Evolutionary conservation across 2,329 filamentous ascomycete genomes (phyloP).

Genomic region (Alternaria arborescens): DNA sequence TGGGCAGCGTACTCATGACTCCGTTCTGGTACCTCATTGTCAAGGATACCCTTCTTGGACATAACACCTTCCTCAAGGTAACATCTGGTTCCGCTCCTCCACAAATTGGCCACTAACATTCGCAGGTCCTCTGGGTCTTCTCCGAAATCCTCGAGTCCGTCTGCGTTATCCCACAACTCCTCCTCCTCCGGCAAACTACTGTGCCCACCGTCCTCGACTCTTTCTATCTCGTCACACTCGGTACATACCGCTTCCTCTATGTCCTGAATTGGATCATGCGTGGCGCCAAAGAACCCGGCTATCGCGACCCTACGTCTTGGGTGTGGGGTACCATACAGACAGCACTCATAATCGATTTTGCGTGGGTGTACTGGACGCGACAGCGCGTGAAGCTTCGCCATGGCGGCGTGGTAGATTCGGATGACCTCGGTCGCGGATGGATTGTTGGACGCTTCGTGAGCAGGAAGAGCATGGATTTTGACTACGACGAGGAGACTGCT

Average conservation of each 20-base stretch:
- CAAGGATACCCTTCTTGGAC: conserved; percentile 56
- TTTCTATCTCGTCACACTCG: conserved; percentile 90
- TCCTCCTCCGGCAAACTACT: conserved; percentile 91
- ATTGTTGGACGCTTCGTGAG: conserved; percentile 81
- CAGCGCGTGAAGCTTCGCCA: conserved; percentile 92
- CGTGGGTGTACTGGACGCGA: conserved; percentile 94
- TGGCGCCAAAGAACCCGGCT: conserved; percentile 63
- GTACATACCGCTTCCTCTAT: conserved; percentile 88
- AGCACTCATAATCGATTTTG: conserved; percentile 89
- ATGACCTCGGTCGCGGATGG: conserved; percentile 87
- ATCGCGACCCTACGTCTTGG: conserved; percentile 76
- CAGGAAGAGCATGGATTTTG: conserved; percentile 58
- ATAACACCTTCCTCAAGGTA: conserved; percentile 52
- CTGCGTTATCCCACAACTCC: conserved; percentile 87
- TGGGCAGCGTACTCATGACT: conserved; percentile 70
- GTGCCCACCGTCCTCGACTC: conserved; percentile 96
- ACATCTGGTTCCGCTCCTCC: too few species aligned
- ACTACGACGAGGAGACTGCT: conserved; percentile 65
- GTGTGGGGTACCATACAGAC: conserved; percentile 92
- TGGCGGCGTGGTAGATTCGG: conserved; percentile 87
- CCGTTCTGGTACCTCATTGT: conserved; percentile 79
- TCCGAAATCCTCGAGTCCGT: conserved; percentile 92
- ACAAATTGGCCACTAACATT: background rate
- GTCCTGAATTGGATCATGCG: conserved; percentile 89
- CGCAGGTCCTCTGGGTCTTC: conserved; percentile 82